Percentiles rank a stretch among this genome's conserved stretches.
phyloP scores from a whole-genome alignment of 78 protist species.

The Polysphondylium violaceum region DNA sequence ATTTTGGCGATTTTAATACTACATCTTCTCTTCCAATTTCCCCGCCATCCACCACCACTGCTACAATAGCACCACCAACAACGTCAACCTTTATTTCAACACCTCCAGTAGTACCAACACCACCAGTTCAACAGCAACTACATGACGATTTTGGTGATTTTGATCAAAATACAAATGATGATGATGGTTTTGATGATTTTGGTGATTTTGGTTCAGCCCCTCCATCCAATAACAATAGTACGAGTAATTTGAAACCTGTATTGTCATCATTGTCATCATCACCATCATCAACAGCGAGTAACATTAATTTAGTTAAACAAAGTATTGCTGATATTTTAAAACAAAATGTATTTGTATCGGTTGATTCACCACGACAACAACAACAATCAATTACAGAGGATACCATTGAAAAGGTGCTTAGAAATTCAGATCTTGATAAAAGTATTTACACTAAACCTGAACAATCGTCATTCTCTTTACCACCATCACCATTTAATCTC shows the following conservation, averaged over 20 bases:
- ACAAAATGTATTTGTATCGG: background rate
- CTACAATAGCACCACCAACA: background rate
- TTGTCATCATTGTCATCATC: background rate
- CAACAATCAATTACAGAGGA: background rate
- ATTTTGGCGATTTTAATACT: constrained; percentile 22
- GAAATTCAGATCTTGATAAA: constrained; percentile 10
- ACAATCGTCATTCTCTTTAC: constrained; percentile 42
- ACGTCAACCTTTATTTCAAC: no score
- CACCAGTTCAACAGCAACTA: background rate
- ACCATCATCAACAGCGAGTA: background rate
- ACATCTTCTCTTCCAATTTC: no score
- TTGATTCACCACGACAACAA: background rate
- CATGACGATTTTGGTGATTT: constrained; percentile 14
- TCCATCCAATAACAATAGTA: background rate
- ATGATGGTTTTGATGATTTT: constrained; percentile 14
- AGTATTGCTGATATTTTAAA: constrained; percentile 1
- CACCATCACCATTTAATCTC: constrained; percentile 46
- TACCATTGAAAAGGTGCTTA: constrained; percentile 21
- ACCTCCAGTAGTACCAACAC: background rate
- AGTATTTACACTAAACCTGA: constrained; percentile 24
- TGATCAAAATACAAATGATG: background rate
- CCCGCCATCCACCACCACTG: no score
- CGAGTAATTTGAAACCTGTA: background rate
- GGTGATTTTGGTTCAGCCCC: constrained; percentile 5
- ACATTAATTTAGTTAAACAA: background rate